Conservation (phyloP, 192 early-diverging fungal genomes). For the Phlyctochytrium arcticum region DNA sequence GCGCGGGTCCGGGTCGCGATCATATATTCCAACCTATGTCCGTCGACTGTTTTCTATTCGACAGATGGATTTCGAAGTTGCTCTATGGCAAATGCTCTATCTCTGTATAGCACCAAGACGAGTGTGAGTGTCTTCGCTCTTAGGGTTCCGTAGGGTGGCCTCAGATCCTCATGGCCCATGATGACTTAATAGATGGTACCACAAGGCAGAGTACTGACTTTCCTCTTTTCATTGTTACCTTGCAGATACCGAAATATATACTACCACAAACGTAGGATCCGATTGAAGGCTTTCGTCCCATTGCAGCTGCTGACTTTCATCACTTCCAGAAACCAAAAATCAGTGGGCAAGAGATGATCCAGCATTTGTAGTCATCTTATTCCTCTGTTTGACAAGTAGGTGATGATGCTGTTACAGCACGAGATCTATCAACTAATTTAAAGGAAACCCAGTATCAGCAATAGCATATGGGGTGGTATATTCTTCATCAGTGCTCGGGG, state of each 20-base stretch:
- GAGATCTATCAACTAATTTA: background rate
- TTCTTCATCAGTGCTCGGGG: constrained; percentile 60
- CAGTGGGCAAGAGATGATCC: constrained; percentile 98
- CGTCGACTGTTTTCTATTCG: constrained; percentile 28
- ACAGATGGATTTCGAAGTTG: constrained; percentile 88
- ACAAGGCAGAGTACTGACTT: too few species aligned
- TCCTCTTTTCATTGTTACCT: background rate
- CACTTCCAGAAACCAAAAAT: constrained; percentile 85
- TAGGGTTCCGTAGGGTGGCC: too few species aligned
- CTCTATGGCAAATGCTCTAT: constrained; percentile 86
- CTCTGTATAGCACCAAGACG: constrained; percentile 71
- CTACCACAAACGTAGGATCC: constrained; percentile 84
- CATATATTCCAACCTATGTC: constrained; percentile 16
- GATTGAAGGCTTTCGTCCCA: background rate
- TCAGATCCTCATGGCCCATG: too few species aligned
- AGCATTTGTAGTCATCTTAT: constrained; percentile 80
- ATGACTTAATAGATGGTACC: too few species aligned
- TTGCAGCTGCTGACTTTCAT: background rate
- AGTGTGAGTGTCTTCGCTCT: constrained; percentile 58
- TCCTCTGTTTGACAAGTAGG: constrained; percentile 61
- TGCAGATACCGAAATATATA: constrained; percentile 89
- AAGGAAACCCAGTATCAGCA: constrained; percentile 68
- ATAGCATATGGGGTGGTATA: constrained; percentile 80
- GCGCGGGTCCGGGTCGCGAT: background rate
- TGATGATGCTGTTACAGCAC: background rate